Evolutionary conservation across 768 basidiomycete species (phyloP).

Genomic region (Rhodotorula paludigena): DNA sequence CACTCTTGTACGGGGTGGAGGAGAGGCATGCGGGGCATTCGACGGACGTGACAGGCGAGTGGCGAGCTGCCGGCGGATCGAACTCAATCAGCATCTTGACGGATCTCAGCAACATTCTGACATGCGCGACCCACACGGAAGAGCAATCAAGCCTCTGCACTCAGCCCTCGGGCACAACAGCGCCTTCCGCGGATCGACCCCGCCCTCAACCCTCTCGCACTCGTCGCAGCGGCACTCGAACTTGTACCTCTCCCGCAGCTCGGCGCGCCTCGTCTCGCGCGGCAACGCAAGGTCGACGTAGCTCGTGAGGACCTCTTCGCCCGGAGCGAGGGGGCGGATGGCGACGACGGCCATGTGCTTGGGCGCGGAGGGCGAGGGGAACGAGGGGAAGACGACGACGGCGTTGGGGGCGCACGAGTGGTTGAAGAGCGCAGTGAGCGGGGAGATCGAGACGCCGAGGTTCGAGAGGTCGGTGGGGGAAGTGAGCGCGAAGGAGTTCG

Average conservation of each 20-base stretch:
- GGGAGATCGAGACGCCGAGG: constrained; percentile 78
- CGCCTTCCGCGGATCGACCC: constrained; percentile 63
- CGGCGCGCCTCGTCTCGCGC: constrained; percentile 53
- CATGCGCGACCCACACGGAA: constrained; percentile 16
- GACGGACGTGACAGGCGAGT: not conserved
- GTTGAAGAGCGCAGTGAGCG: constrained; percentile 72
- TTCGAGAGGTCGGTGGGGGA: constrained; percentile 65
- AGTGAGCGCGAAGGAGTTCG: constrained; percentile 84
- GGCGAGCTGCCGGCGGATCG: not conserved
- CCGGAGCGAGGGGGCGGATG: constrained; percentile 58
- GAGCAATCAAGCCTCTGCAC: constrained; percentile 19
- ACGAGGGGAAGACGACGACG: constrained; percentile 76
- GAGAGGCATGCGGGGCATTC: not conserved
- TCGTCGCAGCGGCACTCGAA: constrained; percentile 64
- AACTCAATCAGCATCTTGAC: too few relatives aligned
- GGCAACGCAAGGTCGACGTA: constrained; percentile 84
- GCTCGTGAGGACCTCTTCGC: constrained; percentile 75
- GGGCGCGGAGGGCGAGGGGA: not conserved
- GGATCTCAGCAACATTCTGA: not conserved
- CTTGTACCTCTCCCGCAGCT: constrained; percentile 67
- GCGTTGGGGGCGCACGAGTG: constrained; percentile 81
- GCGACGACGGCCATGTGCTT: constrained; percentile 63
- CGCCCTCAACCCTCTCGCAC: constrained; percentile 12
- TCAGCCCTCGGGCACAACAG: constrained; percentile 53
- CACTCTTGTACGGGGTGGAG: not conserved